A percentile compares a stretch with the other conserved stretches of the same genome.
These are phyloP conservation scores for Penicillium bovifimosum DNA, from an alignment of 495 filamentous ascomycete genomes.

Conservation along the genomic window DNA sequence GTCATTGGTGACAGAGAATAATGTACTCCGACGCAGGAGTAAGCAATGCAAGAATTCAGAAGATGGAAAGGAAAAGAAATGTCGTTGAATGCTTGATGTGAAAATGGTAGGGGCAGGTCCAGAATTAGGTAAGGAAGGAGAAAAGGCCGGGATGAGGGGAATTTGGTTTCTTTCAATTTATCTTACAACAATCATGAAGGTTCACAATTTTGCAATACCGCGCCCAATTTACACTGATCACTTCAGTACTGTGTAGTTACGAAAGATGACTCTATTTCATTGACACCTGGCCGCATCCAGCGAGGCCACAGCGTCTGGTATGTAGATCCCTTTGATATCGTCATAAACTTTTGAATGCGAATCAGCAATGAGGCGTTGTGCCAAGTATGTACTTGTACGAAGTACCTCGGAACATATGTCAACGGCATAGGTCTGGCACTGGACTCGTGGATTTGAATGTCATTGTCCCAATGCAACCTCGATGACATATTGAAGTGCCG, in stretches of 20 bases:
- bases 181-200: neutral
- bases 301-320: neutral
- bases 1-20: slow-evolving; percentile 2
- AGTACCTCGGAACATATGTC: neutral
- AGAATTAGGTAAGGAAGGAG: slow-evolving; percentile 11
- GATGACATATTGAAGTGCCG: too few species aligned
- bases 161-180: slow-evolving; percentile 4
- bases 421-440: neutral
- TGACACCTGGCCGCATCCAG: neutral
- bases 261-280: neutral
- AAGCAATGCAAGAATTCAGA: neutral
- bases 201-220: too few species aligned
- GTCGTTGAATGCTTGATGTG: neutral
- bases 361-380: neutral
- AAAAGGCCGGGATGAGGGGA: slow-evolving; percentile 4
- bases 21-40: neutral
- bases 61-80: neutral
- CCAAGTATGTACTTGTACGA: neutral
- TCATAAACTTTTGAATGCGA: slow-evolving; percentile 1
- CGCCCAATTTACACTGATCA: too few species aligned
- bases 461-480: neutral
- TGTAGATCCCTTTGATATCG: slow-evolving; percentile 1
- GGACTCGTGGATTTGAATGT: neutral
- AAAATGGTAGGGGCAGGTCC: slow-evolving; percentile 1
- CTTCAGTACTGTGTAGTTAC: neutral